Evolutionary conservation across 164 flowering plant genomes (phyloP), one percentile per base, ranked within the genome.

Genomic region (Nelumbo lutea): DNA sequence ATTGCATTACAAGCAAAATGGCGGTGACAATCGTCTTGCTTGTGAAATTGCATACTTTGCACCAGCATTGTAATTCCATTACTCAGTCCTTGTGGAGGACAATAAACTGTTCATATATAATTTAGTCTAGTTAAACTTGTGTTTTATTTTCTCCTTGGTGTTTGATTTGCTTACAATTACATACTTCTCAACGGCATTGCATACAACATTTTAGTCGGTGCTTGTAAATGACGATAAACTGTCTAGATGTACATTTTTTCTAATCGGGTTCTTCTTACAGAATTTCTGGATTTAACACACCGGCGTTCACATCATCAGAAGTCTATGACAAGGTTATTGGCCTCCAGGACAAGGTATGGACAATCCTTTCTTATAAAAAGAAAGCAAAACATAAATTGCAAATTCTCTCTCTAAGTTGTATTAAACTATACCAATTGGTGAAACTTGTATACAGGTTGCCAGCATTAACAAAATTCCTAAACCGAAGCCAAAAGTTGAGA

Each of bases 401-500:
- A 53, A 9, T 46, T 47, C 65, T 3, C 39, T 52, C 5, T 50
- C 39, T 53, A 2, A 51, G 41, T 46, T 13, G 5, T 4, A 4
- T 44, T 38, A 38, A 41, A 2, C 42, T 52, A 43, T 59, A 66
- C 3, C n/a, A 50, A 71, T 62, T 5, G 2, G 14, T 55, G 3
- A 15, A 59, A 44, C 27, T 38, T 46, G 1, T 52, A n/a, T 79
- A 2, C 69, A 96, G 99, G 95, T 91, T 61, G 72, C 85, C 5
- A 81, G 80, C 7, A 67, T 93, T 15, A 86, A 91, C 53, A 83
- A 76, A 81, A 93, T 96, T 59, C 95, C 97, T 42, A 92, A 95
- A 81, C 99, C 99, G 65, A 95, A 90, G 83, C 99, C 97, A 4
- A 90, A 95, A 68, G 73, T 87, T 56, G 97, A 88, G 82, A 90